A percentile compares a stretch with the other conserved stretches of the same genome.
Evolutionary conservation across 306 rosid genomes (phyloP).

Genomic region (Carpinus viminea): DNA sequence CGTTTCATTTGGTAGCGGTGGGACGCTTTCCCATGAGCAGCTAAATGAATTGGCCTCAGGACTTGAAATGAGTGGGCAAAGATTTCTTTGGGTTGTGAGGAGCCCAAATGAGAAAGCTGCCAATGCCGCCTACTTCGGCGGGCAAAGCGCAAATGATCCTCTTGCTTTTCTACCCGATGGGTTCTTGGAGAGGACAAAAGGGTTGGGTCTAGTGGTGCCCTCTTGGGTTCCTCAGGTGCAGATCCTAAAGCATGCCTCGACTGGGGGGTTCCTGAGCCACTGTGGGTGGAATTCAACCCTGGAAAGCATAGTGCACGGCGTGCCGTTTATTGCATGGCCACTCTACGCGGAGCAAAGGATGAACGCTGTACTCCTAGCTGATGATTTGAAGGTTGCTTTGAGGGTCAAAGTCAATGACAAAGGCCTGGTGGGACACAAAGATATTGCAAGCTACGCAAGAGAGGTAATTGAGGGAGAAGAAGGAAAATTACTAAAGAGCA

Average conservation of each 20-base stretch:
- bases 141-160: not conserved
- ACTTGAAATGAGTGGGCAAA: conserved; percentile 28
- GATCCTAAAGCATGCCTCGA: conserved; percentile 10
- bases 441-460: conserved; percentile 13
- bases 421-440: conserved; percentile 16
- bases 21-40: conserved; percentile 25
- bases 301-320: conserved; percentile 24
- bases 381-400: conserved; percentile 23
- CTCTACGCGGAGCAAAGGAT: conserved; percentile 28
- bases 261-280: conserved; percentile 27
- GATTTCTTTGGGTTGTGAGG: conserved; percentile 24
- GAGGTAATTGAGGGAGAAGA: conserved; percentile 27
- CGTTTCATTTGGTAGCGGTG: conserved; percentile 33
- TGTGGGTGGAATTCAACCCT: conserved; percentile 37
- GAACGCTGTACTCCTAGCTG: conserved; percentile 13
- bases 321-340: conserved; percentile 33
- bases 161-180: conserved; percentile 20
- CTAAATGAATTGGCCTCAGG: conserved; percentile 27
- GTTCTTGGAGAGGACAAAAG: conserved; percentile 30
- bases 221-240: conserved; percentile 29
- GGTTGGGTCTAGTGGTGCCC: conserved; percentile 22
- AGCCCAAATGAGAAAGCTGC: conserved; percentile 25
- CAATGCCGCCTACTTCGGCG: conserved; percentile 17
- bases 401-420: conserved; percentile 25
- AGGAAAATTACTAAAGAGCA: conserved; percentile 17